phyloP scores from a whole-genome alignment of 1,284 basidiomycete genomes.

The Pseudozyma sp. region DNA sequence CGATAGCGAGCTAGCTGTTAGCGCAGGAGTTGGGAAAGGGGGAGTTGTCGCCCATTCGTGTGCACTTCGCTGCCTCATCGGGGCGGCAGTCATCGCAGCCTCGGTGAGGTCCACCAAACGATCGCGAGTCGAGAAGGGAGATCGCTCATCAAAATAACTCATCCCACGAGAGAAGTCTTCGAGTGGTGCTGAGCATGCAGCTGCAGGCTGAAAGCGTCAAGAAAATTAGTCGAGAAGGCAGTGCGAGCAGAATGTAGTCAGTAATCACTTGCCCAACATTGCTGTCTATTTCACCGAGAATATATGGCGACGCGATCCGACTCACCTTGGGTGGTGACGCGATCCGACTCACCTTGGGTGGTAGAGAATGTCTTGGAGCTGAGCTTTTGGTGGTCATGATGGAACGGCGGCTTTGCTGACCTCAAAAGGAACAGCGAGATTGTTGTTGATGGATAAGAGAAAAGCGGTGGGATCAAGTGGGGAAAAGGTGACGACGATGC shows the following conservation, averaged over 20 bases:
- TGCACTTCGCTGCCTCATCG: constrained; percentile 12
- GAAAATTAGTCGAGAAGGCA: background rate
- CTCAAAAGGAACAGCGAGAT: constrained; percentile 5
- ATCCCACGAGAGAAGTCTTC: constrained; percentile 11
- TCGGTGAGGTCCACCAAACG: constrained; percentile 1
- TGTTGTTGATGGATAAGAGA: constrained; percentile 6
- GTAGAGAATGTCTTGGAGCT: constrained; percentile 42
- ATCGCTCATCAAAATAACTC: constrained; percentile 11
- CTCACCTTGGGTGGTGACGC: constrained; percentile 41
- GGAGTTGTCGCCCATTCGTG: constrained; percentile 28
- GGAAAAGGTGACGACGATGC: constrained; percentile 10
- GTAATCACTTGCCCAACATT: background rate
- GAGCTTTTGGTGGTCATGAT: constrained; percentile 35
- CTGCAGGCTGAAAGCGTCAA: constrained; percentile 16
- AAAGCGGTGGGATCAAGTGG: constrained; percentile 12
- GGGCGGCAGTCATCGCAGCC: background rate
- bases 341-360: constrained; percentile 36
- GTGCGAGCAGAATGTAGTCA: background rate
- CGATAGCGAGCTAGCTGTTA: constrained; percentile 36
- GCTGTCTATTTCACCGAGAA: background rate
- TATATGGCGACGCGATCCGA: constrained; percentile 5
- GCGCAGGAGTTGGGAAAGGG: constrained; percentile 26
- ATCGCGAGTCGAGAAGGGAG: constrained; percentile 6
- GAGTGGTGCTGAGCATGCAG: constrained; percentile 5
- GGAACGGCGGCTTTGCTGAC: constrained; percentile 2